These are phyloP conservation scores for Thelonectria discophora DNA, from an alignment of 2,329 filamentous ascomycete species.

Conservation along the genomic window DNA sequence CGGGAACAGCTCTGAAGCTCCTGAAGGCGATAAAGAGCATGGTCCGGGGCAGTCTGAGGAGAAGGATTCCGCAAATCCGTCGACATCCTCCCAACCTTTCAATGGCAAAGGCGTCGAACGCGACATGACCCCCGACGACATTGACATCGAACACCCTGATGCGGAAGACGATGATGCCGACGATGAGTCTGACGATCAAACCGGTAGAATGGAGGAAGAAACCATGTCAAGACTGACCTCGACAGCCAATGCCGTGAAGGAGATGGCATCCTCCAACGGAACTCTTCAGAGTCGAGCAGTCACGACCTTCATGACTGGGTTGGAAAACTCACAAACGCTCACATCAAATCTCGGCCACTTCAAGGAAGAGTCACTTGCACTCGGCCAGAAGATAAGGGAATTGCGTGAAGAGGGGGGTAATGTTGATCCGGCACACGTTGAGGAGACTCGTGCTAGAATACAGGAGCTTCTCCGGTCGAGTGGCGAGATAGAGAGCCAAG, in stretches of 20 bases:
- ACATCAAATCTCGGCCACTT: constrained; percentile 45
- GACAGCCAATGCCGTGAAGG: not conserved
- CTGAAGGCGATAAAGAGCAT: constrained; percentile 9
- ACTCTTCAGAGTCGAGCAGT: constrained; percentile 13
- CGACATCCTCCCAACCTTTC: constrained; percentile 4
- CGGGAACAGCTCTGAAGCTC: constrained; percentile 13
- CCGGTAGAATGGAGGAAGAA: constrained; percentile 25
- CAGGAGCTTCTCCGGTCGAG: constrained; percentile 44
- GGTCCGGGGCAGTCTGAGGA: constrained; percentile 4
- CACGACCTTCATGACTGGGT: constrained; percentile 42
- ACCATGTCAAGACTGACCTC: constrained; percentile 4
- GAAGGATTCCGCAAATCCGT: constrained; percentile 2
- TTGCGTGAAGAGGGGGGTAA: constrained; percentile 37
- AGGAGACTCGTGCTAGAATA: constrained; percentile 40
- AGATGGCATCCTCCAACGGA: constrained; percentile 1
- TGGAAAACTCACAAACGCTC: constrained; percentile 47
- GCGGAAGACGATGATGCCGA: constrained; percentile 40
- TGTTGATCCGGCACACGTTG: constrained; percentile 41
- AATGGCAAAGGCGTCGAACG: constrained; percentile 28
- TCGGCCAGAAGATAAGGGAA: constrained; percentile 45
- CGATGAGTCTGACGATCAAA: constrained; percentile 40
- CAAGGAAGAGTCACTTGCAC: constrained; percentile 42
- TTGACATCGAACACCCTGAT: constrained; percentile 56
- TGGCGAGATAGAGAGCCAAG: constrained; percentile 46
- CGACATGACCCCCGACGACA: constrained; percentile 56